Evolutionary conservation across 768 basidiomycete genomes (phyloP).

Genomic region (Leucocoprinus birnbaumii): DNA sequence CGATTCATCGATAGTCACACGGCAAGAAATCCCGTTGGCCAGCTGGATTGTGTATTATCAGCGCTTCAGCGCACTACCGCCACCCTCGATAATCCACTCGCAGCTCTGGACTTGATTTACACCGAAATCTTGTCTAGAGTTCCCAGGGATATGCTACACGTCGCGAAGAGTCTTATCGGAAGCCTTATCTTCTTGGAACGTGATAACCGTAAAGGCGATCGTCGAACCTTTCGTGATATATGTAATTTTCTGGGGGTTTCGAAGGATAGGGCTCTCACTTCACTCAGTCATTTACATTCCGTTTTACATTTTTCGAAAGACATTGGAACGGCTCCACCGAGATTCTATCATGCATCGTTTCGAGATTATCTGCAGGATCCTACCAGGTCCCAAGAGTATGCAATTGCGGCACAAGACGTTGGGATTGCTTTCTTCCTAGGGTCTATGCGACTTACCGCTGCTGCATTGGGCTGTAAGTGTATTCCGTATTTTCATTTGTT

Average conservation of each 20-base stretch:
- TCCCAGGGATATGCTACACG: neutral
- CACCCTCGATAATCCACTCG: slow-evolving; percentile 10
- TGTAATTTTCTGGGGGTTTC: neutral
- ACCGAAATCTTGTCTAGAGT: slow-evolving; percentile 1
- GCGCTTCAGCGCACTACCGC: neutral
- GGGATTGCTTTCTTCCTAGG: too few species aligned
- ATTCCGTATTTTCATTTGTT: too few species aligned
- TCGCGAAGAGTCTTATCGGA: neutral
- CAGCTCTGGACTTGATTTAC: slow-evolving; percentile 11
- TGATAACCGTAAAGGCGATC: neutral
- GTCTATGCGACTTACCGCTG: too few species aligned
- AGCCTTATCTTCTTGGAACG: neutral
- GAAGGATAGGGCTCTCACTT: neutral
- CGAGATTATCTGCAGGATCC: slow-evolving; percentile 2
- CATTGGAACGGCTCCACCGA: neutral
- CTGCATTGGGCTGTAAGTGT: too few species aligned
- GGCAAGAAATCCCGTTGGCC: neutral
- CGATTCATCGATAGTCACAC: slow-evolving; percentile 18
- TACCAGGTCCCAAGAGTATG: neutral
- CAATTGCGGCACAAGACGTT: too few species aligned
- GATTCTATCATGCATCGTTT: slow-evolving; percentile 9
- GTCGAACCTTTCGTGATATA: neutral
- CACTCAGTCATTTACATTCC: neutral
- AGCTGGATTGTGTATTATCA: slow-evolving; percentile 8
- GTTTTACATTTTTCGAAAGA: neutral